Evolutionary conservation across 2,329 filamentous ascomycete genomes (phyloP), one percentile per base, ranked within the genome.

Genomic region (Microascus cirrosus): DNA sequence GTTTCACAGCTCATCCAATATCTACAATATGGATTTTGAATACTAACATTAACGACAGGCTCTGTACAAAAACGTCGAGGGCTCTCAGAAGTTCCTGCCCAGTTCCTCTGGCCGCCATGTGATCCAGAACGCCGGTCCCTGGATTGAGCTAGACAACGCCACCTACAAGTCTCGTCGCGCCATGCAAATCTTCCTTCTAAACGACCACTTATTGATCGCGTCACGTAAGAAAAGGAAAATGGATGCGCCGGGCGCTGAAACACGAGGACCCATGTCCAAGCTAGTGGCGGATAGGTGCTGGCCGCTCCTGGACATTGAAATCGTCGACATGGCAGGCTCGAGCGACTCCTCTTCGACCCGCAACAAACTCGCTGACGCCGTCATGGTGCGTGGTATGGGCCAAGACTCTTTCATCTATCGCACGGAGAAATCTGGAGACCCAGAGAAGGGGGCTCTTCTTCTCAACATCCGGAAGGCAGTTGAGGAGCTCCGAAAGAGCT

Each of bases 61-160:
- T 25, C 75, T 99, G 53, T 99, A 94, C 84, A 97, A 96, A 74
- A 89, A 88, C 51, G 90, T 99, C n/a, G 94, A 97, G 70, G 93
- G 93, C 1, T 96, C 92, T 11, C 94, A 99, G 67, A 97, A 97
- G 70, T 99, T 95, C 67, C 76, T 99, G 12, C 94, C 94, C 15
- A 94, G 92, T 58, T 81, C 91, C 22, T 84, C 89, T 22, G 93
- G 92, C n/a, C 86, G 94, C 45, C 95, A 96, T 69, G 91, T 99
- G 53, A 84, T 97, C 2, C 86, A 95, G 69, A 93, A 97, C 70
- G 95, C 91, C 3, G 88, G 90, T 1, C 83, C 87, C 54, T 99
- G 94, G 94, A 89, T 97, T 60, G 93, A 99, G 73, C 78, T 99
- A 61, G 95, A 99, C 72, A 95, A 94, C 62, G 94, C 94, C 12